Base-by-base conservation (phyloP, 768 basidiomycete genomes). In the Zangia roseola region DNA sequence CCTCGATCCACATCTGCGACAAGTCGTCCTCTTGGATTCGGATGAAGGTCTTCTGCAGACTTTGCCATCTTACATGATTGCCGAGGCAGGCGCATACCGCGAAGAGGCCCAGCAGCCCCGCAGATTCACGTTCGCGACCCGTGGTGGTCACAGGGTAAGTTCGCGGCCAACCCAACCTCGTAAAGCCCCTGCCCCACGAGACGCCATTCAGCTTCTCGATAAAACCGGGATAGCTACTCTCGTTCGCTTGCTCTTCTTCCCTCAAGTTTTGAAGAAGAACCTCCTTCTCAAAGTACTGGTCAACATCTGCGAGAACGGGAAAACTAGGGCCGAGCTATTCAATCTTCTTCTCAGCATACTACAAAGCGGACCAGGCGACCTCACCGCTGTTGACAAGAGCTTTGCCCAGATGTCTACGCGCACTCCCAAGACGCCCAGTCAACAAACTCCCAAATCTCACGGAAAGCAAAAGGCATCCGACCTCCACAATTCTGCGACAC, bases 231-330 rank as follows among this genome's bases (percentile, higher is more conserved):
- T 98, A 39, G 90, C 94, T 0, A 85, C 87, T 20, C 82, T 99
- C 16, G 84, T 97, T 35, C 84, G 94, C 43, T 81, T 98, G 8
- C 79, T 99, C 19, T 99, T 99, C 77, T 97, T 93, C 78, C 97
- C 97, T 5, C 91, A 97, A 56, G 86, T 93, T 19, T 74, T 91
- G 51, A 84, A 83, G 70, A 94, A 92, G 71, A 86, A 81, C 41
- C 70, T 89, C 20, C 77, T 99, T 12, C 91, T 92, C 67, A 89
- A 87, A 62, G 86, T 97, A 2, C 82, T 99, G 30, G 86, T 92
- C 54, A 95, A 98, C 64, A 77, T 99, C 8, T 99, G 94, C 71
- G 94, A 98, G 71, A 99, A 99, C 64, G 74, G 83, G 3, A 91
- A 88, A 61, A 94, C 95, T 0, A 81, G 97, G 17, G 84, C 82